Evolutionary conservation across 345 rosid species (phyloP).

Genomic region (Syzygium aromaticum): DNA sequence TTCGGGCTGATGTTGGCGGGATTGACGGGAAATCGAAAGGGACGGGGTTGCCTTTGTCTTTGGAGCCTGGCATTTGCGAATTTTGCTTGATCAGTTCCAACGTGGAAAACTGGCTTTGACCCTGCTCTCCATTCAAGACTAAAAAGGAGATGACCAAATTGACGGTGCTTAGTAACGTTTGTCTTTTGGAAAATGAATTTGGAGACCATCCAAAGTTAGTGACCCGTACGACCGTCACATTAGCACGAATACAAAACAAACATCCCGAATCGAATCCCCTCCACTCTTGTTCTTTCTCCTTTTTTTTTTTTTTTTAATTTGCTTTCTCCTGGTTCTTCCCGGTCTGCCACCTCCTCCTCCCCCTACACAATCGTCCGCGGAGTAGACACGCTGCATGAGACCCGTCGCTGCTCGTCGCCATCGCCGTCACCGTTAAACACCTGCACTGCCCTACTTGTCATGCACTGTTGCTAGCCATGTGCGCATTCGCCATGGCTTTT

Average conservation of each 20-base stretch:
- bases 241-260: not conserved
- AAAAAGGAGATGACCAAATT: not conserved
- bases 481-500: too few relatives aligned
- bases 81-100: not conserved
- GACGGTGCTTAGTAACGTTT: rapidly evolving
- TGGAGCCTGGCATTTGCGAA: too few relatives aligned
- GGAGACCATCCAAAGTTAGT: not conserved
- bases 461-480: too few relatives aligned
- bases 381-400: too few relatives aligned
- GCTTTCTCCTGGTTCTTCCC: too few relatives aligned
- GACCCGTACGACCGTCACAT: not conserved
- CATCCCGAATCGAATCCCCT: not conserved
- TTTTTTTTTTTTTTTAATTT: not conserved
- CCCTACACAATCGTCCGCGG: too few relatives aligned
- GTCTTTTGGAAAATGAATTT: not conserved
- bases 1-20: not conserved
- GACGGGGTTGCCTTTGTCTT: not conserved
- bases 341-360: not conserved
- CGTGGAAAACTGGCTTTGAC: not conserved
- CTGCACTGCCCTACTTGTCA: too few relatives aligned
- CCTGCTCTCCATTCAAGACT: not conserved
- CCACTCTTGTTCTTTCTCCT: not conserved
- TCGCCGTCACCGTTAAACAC: too few relatives aligned
- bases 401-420: too few relatives aligned
- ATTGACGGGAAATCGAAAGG: not conserved